A percentile compares a stretch with the other conserved stretches of the same genome.
Conservation (phyloP, 805 yeast species). For the Peterozyma xylosa region DNA sequence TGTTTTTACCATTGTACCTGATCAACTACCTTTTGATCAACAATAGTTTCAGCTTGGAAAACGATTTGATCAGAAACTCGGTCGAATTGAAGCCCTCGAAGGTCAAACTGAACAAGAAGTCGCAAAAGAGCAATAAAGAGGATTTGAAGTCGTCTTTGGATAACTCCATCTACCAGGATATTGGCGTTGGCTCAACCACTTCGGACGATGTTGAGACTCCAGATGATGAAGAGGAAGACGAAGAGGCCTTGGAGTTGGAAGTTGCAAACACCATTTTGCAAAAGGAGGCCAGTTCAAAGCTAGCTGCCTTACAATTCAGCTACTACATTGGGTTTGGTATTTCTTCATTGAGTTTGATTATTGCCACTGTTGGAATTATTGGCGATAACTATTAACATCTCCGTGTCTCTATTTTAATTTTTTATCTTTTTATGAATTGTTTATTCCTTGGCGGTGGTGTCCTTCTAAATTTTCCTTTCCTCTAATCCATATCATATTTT, state of each 20-base stretch:
- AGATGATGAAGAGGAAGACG: conserved; percentile 19
- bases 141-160: conserved; percentile 30
- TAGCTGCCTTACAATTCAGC: conserved; percentile 26
- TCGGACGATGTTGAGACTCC: conserved; percentile 7
- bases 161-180: conserved; percentile 35
- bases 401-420: not conserved
- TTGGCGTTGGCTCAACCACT: conserved; percentile 22
- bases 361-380: conserved; percentile 46
- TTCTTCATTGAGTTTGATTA: conserved; percentile 35
- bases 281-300: conserved; percentile 23
- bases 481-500: too few relatives aligned
- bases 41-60: conserved; percentile 18
- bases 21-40: conserved; percentile 16
- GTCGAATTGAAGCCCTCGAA: conserved; percentile 5
- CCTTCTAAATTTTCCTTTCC: not conserved
- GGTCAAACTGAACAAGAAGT: conserved; percentile 13
- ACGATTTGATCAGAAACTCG: conserved; percentile 13
- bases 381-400: conserved; percentile 35
- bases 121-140: conserved; percentile 15
- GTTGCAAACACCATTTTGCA: conserved; percentile 33
- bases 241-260: conserved; percentile 30
- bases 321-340: conserved; percentile 33
- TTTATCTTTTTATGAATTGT: not conserved
- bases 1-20: conserved; percentile 41
- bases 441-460: not conserved